Base-by-base conservation (phyloP, 2,329 filamentous ascomycete species). In the Cladosporium sp. region DNA sequence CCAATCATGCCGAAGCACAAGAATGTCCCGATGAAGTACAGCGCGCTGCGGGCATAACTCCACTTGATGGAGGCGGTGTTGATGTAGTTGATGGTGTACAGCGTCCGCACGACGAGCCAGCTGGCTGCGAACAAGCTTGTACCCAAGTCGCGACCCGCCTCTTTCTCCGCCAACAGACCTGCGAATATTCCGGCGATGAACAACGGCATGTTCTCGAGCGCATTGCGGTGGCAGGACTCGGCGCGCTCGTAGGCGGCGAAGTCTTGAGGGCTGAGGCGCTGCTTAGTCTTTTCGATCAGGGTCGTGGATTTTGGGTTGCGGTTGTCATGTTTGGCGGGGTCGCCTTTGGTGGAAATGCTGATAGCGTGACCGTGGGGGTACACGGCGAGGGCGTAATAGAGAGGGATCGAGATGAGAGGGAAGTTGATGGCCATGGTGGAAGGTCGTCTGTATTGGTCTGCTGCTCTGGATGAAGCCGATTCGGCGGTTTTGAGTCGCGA, bases 131-230 rank as follows among this genome's bases (percentile, higher is more conserved):
- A 74, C 11, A 46, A 49, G 59, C 54, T 63, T 60, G 49, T 69
- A 16, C 9, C 66, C 63, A 52, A 41, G n/a, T 59, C 61, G 11
- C 54, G 55, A 4, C 61, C 63, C 2, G 58, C 56, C 45, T 60
- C 50, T 35, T 59, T 55, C 48, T 69, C 66, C 2, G 71, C 74
- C 48, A 75, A 57, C 41, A 75, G 68, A 0, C 71, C 73, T 4
- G 72, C 62, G 11, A 76, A 63, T 8, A 77, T 64, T 2, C 73
- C 71, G 1, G 72, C 66, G 9, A 71, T 60, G 55, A 75, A 77
- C 8, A 77, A 56, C 1, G 74, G 71, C 50, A 77, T 63, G 49
- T 71, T 74, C 63, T 78, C 74, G 56, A 76, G 65, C 28, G 69
- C 68, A 58, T 77, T 77, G 28, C 68, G 64, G 56, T 76, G 72